Percentiles rank a stretch among this genome's conserved stretches.
phyloP scores from a whole-genome alignment of 371 early-diverging fungal genomes.

The Dinochytrium kinnereticum region DNA sequence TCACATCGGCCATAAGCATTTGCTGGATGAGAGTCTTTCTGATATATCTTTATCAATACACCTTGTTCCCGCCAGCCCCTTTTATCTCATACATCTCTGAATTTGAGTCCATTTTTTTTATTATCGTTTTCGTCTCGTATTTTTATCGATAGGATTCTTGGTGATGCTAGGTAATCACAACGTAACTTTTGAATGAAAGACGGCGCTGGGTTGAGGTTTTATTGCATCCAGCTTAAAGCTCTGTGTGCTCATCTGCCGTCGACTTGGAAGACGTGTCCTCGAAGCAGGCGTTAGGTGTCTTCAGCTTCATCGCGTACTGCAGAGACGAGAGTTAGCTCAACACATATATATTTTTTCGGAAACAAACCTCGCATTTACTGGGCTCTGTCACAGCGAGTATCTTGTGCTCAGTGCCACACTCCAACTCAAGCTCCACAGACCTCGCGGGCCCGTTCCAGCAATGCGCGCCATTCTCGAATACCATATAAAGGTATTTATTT shows the following conservation, averaged over 20 bases:
- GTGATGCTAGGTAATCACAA: too few relatives aligned
- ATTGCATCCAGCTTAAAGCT: not conserved
- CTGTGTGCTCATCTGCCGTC: not conserved
- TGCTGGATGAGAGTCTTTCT: too few relatives aligned
- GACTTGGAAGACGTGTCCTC: not conserved
- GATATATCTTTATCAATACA: too few relatives aligned
- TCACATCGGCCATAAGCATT: too few relatives aligned
- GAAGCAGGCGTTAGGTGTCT: conserved; percentile 27
- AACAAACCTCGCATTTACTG: conserved; percentile 89
- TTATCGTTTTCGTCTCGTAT: too few relatives aligned
- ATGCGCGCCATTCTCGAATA: conserved; percentile 71
- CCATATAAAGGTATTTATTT: conserved; percentile 89
- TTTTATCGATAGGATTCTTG: too few relatives aligned
- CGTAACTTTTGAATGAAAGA: too few relatives aligned
- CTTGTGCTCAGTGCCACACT: conserved; percentile 74
- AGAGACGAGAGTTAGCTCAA: not conserved
- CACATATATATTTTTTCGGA: not conserved
- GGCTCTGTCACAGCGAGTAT: conserved; percentile 82
- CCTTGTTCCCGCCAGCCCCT: too few relatives aligned
- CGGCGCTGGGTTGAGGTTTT: too few relatives aligned
- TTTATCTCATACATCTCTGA: too few relatives aligned
- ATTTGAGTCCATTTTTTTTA: too few relatives aligned
- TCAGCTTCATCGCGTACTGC: conserved; percentile 30
- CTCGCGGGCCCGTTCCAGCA: conserved; percentile 97
- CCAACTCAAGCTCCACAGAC: conserved; percentile 57